Percentiles rank a stretch among this genome's conserved stretches.
These are phyloP conservation scores for Metschnikowia shivogae DNA, from an alignment of 805 yeast species.

Conservation along the genomic window DNA sequence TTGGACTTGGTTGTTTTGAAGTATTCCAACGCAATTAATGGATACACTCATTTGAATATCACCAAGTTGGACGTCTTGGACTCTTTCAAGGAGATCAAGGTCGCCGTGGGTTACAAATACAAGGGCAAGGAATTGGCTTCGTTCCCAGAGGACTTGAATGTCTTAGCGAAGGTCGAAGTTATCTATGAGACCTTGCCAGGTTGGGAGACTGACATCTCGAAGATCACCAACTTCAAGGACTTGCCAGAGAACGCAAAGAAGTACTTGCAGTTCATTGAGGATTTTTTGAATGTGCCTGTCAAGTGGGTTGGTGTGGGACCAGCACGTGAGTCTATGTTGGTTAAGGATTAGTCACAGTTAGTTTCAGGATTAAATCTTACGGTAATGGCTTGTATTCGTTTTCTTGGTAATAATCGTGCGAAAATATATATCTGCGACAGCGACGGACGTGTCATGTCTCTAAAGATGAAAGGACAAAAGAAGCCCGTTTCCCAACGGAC, in stretches of 20 bases:
- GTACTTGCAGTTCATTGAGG: slow-evolving; percentile 82
- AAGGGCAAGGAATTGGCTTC: slow-evolving; percentile 70
- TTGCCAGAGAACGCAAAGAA: slow-evolving; percentile 85
- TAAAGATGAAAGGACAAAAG: not conserved
- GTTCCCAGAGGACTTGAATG: slow-evolving; percentile 90
- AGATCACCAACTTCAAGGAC: slow-evolving; percentile 63
- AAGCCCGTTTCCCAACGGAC: not conserved
- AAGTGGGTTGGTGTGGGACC: slow-evolving; percentile 99
- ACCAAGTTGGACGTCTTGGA: slow-evolving; percentile 96
- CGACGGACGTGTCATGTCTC: not conserved
- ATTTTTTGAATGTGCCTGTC: slow-evolving; percentile 76
- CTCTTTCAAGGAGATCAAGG: slow-evolving; percentile 79
- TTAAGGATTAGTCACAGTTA: slow-evolving; percentile 30
- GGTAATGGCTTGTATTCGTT: not conserved
- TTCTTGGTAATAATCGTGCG: slow-evolving; percentile 1
- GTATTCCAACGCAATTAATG: slow-evolving; percentile 88
- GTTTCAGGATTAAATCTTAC: not conserved
- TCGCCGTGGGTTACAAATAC: slow-evolving; percentile 78
- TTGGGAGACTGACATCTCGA: slow-evolving; percentile 83
- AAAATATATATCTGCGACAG: not conserved
- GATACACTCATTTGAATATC: slow-evolving; percentile 90
- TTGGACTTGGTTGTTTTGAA: slow-evolving; percentile 91
- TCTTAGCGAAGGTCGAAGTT: slow-evolving; percentile 86
- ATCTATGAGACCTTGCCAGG: slow-evolving; percentile 91
- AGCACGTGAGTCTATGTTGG: slow-evolving; percentile 88